phyloP scores from a whole-genome alignment of 2,329 filamentous ascomycete genomes.

The Fusarium irregulare region DNA sequence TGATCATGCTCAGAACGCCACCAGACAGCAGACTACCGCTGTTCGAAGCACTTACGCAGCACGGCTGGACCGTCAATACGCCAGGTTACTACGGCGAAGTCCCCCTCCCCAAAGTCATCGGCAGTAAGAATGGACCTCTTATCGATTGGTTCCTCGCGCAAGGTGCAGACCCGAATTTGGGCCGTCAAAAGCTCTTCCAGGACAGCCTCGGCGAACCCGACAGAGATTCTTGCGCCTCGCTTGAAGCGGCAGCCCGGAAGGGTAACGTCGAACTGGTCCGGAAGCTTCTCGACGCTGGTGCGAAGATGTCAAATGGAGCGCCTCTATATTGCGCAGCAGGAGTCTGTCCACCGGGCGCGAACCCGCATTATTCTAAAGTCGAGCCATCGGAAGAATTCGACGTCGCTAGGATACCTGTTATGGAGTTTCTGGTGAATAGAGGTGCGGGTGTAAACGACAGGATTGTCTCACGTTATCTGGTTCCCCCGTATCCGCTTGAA shows the following conservation, averaged over 20 bases:
- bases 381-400: conserved; percentile 20
- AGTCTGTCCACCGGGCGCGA: not conserved
- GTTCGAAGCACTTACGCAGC: conserved; percentile 14
- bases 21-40: too few species aligned
- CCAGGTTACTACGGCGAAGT: conserved; percentile 27
- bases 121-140: not conserved
- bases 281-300: conserved; percentile 32
- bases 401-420: conserved; percentile 20
- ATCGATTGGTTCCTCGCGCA: conserved; percentile 39
- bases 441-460: conserved; percentile 33
- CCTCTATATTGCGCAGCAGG: conserved; percentile 35
- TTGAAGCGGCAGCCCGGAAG: conserved; percentile 17
- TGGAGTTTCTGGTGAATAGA: conserved; percentile 22
- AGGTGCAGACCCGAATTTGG: conserved; percentile 38
- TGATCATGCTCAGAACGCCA: too few species aligned
- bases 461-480: conserved; percentile 11
- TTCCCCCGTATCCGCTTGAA: conserved; percentile 28
- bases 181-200: conserved; percentile 10
- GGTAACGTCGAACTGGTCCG: conserved; percentile 11
- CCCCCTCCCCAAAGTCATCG: conserved; percentile 21
- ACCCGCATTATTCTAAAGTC: conserved; percentile 9
- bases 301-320: conserved; percentile 22
- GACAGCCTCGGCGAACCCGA: conserved; percentile 28
- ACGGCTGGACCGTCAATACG: conserved; percentile 33
- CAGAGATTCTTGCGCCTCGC: conserved; percentile 20